Percentiles rank a stretch among this genome's conserved stretches.
These are phyloP conservation scores for Ogataea pini DNA, from an alignment of 805 yeast genomes.

Conservation along the genomic window DNA sequence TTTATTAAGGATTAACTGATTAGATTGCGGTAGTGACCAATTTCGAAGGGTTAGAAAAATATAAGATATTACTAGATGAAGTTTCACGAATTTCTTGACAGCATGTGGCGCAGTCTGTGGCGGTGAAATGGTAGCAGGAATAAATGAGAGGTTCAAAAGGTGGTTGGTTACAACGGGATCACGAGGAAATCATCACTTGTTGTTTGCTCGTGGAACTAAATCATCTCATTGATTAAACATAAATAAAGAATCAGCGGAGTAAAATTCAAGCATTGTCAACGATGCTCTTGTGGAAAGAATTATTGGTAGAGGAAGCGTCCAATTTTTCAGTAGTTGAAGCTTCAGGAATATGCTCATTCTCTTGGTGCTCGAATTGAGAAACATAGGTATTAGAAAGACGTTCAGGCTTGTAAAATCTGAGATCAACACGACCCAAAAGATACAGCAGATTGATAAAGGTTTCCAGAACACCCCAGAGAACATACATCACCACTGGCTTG, in stretches of 20 bases:
- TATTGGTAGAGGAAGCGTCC: neutral
- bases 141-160: too few species aligned
- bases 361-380: neutral
- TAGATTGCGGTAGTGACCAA: neutral
- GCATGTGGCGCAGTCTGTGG: neutral
- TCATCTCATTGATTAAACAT: neutral
- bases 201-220: too few species aligned
- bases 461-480: conserved; percentile 71
- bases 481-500: conserved; percentile 61
- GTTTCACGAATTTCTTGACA: neutral
- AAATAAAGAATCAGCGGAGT: neutral
- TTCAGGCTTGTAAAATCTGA: conserved; percentile 81
- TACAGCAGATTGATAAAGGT: conserved; percentile 55
- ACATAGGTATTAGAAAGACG: conserved; percentile 12
- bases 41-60: too few species aligned
- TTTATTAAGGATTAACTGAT: too few species aligned
- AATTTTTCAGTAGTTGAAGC: neutral
- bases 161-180: too few species aligned
- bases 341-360: neutral
- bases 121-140: neutral
- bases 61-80: neutral
- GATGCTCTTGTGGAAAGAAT: neutral
- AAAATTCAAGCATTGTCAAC: neutral
- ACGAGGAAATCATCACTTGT: too few species aligned
- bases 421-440: conserved; percentile 65